Base-by-base conservation (phyloP, 768 basidiomycete species). In the Myochromella boudieri region DNA sequence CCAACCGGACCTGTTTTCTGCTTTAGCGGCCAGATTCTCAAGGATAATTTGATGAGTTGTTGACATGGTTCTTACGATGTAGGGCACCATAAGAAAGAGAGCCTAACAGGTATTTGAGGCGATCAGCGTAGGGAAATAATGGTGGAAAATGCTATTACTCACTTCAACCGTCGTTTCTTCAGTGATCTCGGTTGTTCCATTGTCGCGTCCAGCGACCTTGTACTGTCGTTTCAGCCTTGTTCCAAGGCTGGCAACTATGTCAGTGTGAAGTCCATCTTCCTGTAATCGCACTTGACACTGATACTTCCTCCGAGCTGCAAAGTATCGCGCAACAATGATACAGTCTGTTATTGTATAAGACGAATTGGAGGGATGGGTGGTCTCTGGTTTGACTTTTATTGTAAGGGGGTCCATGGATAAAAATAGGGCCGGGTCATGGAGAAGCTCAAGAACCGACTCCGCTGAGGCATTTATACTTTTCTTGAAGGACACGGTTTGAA, bases 71-170 rank as follows among this genome's bases (percentile, higher is more conserved):
- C 55, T 48, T 2, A 59, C 37, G 37, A 72, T 64, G 42, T 61
- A 71, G 1, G 69, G 70, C 42, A 69, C 54, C 18, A 72, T 48
- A 36, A 71, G 48, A 49, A 60, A 68, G 26, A 68, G 48, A 6
- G 55, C 60, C 71, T 72, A 39, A n/a, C n/a, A 8, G 21, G 29
- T 29, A 26, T 14, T 22, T 25, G n/a, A 8, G 15, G 11, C 22
- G 7, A 29, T 3, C 20, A 17, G 29, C 32, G 26, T 15, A 14
- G 15, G 1, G 20, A 38, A 15, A 17, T 6, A 17, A 7, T 14
- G n/a, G 12, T n/a, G n/a, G 15, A 29, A 29, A 22, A 28, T 17
- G 20, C 37, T 2, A 37, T 11, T 4, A 39, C 59, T 42, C 37
- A 71, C 74, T 51, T 63, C 55, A 4, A 68, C 52, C 3, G 53